A percentile compares a stretch with the other conserved stretches of the same genome.
Evolutionary conservation across 2,329 filamentous ascomycete species (phyloP).

Genomic region (Sordariomycetes sp.): DNA sequence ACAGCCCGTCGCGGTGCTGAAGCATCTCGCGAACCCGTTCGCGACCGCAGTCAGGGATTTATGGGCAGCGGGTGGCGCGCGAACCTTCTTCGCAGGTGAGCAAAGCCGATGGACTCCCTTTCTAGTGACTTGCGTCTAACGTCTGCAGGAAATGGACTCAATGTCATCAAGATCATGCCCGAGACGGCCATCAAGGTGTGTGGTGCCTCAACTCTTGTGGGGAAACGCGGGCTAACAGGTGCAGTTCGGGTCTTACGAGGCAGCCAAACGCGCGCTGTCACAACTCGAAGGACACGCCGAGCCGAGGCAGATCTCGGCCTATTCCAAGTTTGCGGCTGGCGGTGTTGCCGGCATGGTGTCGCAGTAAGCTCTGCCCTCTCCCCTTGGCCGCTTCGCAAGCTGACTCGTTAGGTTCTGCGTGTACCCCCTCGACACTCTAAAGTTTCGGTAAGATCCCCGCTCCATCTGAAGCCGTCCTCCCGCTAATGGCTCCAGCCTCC

Average conservation of each 20-base stretch:
- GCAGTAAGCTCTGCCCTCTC: constrained; percentile 54
- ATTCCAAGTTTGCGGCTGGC: constrained; percentile 83
- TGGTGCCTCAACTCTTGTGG: constrained; percentile 3
- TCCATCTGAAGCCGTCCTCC: constrained; percentile 7
- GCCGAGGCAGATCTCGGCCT: constrained; percentile 64
- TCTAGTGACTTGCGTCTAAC: not conserved
- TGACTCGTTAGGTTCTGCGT: constrained; percentile 59
- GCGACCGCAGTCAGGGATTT: constrained; percentile 64
- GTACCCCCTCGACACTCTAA: constrained; percentile 84
- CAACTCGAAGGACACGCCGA: constrained; percentile 82
- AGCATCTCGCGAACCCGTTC: constrained; percentile 59
- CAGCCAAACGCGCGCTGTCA: constrained; percentile 78
- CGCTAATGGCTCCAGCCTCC: constrained; percentile 54
- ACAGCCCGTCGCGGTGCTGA: constrained; percentile 51
- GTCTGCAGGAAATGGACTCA: constrained; percentile 75
- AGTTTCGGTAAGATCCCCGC: constrained; percentile 39
- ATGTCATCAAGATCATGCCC: constrained; percentile 96
- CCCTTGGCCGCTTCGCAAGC: not conserved
- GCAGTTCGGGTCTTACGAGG: constrained; percentile 88
- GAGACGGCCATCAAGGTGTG: constrained; percentile 82
- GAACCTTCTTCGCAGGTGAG: constrained; percentile 87
- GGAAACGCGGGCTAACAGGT: not conserved
- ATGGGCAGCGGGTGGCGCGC: constrained; percentile 75
- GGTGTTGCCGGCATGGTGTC: constrained; percentile 89
- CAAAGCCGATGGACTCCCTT: not conserved